Evolutionary conservation across 176 grass and related monocot species (phyloP).

Genomic region (Areca catechu): DNA sequence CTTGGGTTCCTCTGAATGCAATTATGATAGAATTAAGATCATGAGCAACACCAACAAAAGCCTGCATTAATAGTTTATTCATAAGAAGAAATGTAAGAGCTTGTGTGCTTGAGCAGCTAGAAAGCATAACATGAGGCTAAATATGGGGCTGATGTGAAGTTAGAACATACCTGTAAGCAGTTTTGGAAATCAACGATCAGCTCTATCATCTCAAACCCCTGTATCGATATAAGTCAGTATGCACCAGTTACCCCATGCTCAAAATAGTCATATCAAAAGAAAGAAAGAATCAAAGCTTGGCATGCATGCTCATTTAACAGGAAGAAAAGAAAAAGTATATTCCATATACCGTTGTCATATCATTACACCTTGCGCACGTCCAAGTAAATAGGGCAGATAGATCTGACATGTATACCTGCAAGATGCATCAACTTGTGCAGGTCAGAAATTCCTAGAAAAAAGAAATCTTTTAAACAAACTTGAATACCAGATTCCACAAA

Average conservation of each 20-base stretch:
- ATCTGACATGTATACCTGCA: conserved; percentile 23
- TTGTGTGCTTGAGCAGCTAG: too few relatives aligned
- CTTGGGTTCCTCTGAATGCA: conserved; percentile 93
- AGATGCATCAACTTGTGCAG: not conserved
- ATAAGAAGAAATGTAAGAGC: not conserved
- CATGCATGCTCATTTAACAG: too few relatives aligned
- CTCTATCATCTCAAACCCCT: conserved; percentile 81
- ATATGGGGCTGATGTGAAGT: conserved; percentile 1
- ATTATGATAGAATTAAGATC: conserved; percentile 63
- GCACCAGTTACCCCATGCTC: too few relatives aligned
- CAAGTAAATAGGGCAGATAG: conserved; percentile 26
- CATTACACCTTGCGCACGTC: conserved; percentile 89
- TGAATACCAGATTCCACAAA: not conserved
- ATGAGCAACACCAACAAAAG: conserved; percentile 62
- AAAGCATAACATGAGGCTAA: conserved; percentile 2
- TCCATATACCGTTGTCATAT: conserved; percentile 44
- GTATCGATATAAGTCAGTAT: conserved; percentile 19
- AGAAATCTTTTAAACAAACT: not conserved
- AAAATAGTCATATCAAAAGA: too few relatives aligned
- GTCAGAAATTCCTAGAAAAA: not conserved
- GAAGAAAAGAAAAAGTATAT: too few relatives aligned
- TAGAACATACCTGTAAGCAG: conserved; percentile 70
- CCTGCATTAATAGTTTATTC: conserved; percentile 16
- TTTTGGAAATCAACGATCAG: conserved; percentile 79
- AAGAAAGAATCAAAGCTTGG: too few relatives aligned